These are phyloP conservation scores for Candida sp. DNA, from an alignment of 1,139 yeast genomes.

Conservation along the genomic window DNA sequence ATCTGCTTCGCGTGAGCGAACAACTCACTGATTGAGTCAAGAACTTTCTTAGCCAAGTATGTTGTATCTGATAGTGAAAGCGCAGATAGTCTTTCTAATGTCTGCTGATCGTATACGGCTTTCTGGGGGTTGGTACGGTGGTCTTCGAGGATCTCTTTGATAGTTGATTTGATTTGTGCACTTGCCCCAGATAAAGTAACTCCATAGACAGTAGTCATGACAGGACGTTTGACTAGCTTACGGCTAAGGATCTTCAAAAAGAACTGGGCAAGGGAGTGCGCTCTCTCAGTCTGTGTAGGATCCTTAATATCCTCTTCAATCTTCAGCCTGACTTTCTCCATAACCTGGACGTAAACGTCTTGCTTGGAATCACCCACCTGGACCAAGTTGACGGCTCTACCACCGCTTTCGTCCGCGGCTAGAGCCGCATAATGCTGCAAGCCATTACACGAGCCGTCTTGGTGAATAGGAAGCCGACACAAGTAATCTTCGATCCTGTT, in stretches of 20 bases:
- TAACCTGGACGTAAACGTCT: conserved; percentile 42
- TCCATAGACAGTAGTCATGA: conserved; percentile 54
- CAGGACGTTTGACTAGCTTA: conserved; percentile 46
- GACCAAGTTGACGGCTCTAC: conserved; percentile 40
- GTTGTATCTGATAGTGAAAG: conserved; percentile 14
- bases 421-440: conserved; percentile 53
- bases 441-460: conserved; percentile 54
- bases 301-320: conserved; percentile 17
- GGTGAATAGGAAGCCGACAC: conserved; percentile 45
- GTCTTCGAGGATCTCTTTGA: conserved; percentile 25
- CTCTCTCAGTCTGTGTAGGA: not conserved
- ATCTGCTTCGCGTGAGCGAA: conserved; percentile 38
- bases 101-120: conserved; percentile 2
- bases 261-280: conserved; percentile 14
- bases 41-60: conserved; percentile 31
- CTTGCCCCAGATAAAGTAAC: conserved; percentile 45
- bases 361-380: conserved; percentile 23
- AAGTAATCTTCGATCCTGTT: conserved; percentile 24
- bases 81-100: conserved; percentile 4
- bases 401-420: conserved; percentile 41
- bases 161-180: conserved; percentile 31
- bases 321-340: conserved; percentile 26
- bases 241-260: conserved; percentile 28
- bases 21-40: conserved; percentile 36
- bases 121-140: conserved; percentile 15